These are phyloP conservation scores for Metschnikowia dekortorum DNA, from an alignment of 805 yeast species.

Conservation along the genomic window DNA sequence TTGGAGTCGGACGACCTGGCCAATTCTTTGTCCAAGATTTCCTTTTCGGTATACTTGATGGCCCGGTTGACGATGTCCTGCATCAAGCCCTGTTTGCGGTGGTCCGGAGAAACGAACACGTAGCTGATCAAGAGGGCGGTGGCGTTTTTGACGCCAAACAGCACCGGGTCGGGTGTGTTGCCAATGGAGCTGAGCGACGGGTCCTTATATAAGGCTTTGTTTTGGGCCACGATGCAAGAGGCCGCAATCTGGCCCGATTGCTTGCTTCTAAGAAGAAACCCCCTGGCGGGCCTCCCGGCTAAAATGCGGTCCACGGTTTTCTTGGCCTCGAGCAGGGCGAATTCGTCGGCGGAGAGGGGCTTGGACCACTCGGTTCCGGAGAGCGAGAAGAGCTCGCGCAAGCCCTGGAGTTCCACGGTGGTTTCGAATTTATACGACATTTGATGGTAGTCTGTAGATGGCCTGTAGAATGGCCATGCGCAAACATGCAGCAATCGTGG, in stretches of 20 bases:
- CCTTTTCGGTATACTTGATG: slow-evolving; percentile 29
- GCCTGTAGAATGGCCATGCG: too few species aligned
- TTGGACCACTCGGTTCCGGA: slow-evolving; percentile 26
- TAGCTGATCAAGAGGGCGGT: slow-evolving; percentile 23
- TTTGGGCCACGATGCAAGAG: slow-evolving; percentile 20
- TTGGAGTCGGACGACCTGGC: slow-evolving; percentile 19
- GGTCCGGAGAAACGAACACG: slow-evolving; percentile 25
- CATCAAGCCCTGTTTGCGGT: slow-evolving; percentile 29
- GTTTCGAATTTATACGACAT: slow-evolving; percentile 16
- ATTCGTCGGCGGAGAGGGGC: slow-evolving; percentile 17
- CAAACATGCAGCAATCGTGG: too few species aligned
- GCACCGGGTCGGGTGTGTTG: slow-evolving; percentile 25
- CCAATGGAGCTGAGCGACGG: slow-evolving; percentile 21
- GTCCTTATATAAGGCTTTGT: slow-evolving; percentile 28
- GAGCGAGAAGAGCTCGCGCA: slow-evolving; percentile 19
- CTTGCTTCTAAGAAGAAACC: slow-evolving; percentile 25
- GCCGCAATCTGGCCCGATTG: slow-evolving; percentile 20
- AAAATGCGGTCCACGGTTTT: slow-evolving; percentile 11
- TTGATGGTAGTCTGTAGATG: background rate
- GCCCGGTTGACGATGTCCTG: slow-evolving; percentile 21
- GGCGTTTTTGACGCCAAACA: slow-evolving; percentile 31
- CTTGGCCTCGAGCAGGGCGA: slow-evolving; percentile 19
- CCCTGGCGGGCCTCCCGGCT: slow-evolving; percentile 20
- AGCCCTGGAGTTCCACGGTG: slow-evolving; percentile 22
- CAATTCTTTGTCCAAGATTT: slow-evolving; percentile 24